Evolutionary conservation across 768 basidiomycete genomes (phyloP).

Genomic region (Pisolithus orientalis): DNA sequence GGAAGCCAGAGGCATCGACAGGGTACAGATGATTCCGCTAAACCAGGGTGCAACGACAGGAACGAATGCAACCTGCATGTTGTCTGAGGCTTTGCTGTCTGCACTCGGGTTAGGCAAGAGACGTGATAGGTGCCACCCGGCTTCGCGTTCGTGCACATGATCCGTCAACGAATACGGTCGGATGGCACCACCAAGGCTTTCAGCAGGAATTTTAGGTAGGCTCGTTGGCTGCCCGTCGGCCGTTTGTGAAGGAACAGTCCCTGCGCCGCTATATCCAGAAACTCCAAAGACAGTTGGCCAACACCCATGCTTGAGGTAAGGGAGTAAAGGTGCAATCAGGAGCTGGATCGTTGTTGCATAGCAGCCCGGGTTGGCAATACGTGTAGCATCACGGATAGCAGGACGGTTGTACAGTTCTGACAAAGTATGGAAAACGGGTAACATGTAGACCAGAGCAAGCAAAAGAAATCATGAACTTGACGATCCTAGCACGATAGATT

Average conservation of each 20-base stretch:
- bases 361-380: slow-evolving; percentile 97
- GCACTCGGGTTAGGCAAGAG: slow-evolving; percentile 36
- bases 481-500: slow-evolving; percentile 30
- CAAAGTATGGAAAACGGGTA: background rate
- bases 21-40: slow-evolving; percentile 87
- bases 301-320: slow-evolving; percentile 50
- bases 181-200: slow-evolving; percentile 68
- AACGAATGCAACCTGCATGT: slow-evolving; percentile 71
- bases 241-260: slow-evolving; percentile 66
- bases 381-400: slow-evolving; percentile 59
- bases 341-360: slow-evolving; percentile 93
- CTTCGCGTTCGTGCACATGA: slow-evolving; percentile 98
- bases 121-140: slow-evolving; percentile 71
- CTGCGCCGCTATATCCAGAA: slow-evolving; percentile 94
- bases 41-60: slow-evolving; percentile 93
- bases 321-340: slow-evolving; percentile 82
- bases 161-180: slow-evolving; percentile 89
- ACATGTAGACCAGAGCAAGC: slow-evolving; percentile 18
- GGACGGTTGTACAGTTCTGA: slow-evolving; percentile 84
- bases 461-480: slow-evolving; percentile 31
- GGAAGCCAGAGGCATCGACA: slow-evolving; percentile 72
- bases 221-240: slow-evolving; percentile 66
- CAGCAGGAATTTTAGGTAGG: slow-evolving; percentile 74
- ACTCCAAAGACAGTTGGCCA: slow-evolving; percentile 87
- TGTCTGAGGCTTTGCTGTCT: background rate